Evolutionary conservation across 1,284 basidiomycete species (phyloP), one percentile per base, ranked within the genome.

Genomic region (Schizophyllum amplum): DNA sequence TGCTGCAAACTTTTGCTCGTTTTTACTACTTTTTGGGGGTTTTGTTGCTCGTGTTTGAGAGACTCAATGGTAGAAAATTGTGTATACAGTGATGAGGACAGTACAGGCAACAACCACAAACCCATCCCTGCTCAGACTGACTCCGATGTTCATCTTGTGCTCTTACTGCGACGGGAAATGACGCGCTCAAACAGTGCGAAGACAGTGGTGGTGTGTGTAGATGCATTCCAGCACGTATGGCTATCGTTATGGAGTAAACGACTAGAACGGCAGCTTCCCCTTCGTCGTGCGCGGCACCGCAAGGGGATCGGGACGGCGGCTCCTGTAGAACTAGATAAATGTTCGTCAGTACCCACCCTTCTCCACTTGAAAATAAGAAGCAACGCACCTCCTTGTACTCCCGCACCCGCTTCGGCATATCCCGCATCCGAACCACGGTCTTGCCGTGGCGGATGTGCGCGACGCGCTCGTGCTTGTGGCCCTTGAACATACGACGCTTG

Each of bases 401-500:
- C 61, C 70, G 69, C 61, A 90, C 75, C 58, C 86, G 80, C 62
- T 77, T 76, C 47, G 72, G 65, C 87, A 90, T 90, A 66, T 83
- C 79, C 65, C 80, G 76, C 77, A 90, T 71, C 57, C 87, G 71
- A 56, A 82, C 75, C 59, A 71, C 71, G 58, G 73, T 79, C 64
- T 75, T 77, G 64, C 69, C 70, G 55, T 71, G 66, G 61, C 72
- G 72, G 64, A 75, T 72, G 56, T 72, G 73, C 61, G 72, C 73
- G 60, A 73, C 67, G 47, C 87, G 79, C 71, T 91, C 85, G 84
- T 85, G 89, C 64, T 82, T 87, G 76, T 91, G 88, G 22, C 89
- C 89, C 75, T 91, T 92, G 80, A 92, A 91, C 88, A 91, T 90
- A 62, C 79, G 75, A 74, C 82, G 85, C 77, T 80, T 86, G 59